Evolutionary conservation across 352 stramenopile genomes (phyloP).

Genomic region (Globisporangium yorkense): DNA sequence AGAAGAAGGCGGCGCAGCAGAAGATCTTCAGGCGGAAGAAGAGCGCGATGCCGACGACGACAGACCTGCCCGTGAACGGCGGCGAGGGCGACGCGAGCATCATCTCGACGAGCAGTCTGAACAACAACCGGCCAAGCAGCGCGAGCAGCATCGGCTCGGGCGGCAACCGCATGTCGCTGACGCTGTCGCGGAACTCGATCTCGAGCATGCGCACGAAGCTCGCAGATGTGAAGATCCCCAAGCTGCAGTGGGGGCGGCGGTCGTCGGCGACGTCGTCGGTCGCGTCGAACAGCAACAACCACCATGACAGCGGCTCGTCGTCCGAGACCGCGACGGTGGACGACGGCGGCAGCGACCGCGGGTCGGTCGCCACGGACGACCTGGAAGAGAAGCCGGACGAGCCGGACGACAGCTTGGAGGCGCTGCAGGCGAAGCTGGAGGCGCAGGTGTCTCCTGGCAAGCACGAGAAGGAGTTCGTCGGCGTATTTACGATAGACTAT

Average conservation of each 20-base stretch:
- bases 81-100: conserved; percentile 67
- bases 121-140: conserved; percentile 16
- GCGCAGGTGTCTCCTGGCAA: conserved; percentile 16
- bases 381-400: conserved; percentile 20
- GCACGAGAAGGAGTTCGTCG: conserved; percentile 47
- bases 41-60: conserved; percentile 59
- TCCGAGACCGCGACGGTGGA: conserved; percentile 30
- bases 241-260: conserved; percentile 48
- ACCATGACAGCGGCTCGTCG: conserved; percentile 54
- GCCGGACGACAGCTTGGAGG: conserved; percentile 28
- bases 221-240: conserved; percentile 67
- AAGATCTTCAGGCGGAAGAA: conserved; percentile 50
- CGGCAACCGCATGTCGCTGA: conserved; percentile 27
- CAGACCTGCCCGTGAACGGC: conserved; percentile 63
- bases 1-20: conserved; percentile 36
- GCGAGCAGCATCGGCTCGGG: conserved; percentile 16
- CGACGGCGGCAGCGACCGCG: conserved; percentile 57
- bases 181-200: conserved; percentile 50
- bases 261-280: conserved; percentile 21
- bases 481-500: conserved; percentile 79
- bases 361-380: conserved; percentile 44
- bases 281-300: conserved; percentile 22
- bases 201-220: conserved; percentile 46
- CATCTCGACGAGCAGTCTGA: conserved; percentile 46
- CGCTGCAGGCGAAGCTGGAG: conserved; percentile 11